A percentile compares a stretch with the other conserved stretches of the same genome.
These are phyloP conservation scores for Firmiana major DNA, from an alignment of 345 rosid genomes.

Conservation along the genomic window DNA sequence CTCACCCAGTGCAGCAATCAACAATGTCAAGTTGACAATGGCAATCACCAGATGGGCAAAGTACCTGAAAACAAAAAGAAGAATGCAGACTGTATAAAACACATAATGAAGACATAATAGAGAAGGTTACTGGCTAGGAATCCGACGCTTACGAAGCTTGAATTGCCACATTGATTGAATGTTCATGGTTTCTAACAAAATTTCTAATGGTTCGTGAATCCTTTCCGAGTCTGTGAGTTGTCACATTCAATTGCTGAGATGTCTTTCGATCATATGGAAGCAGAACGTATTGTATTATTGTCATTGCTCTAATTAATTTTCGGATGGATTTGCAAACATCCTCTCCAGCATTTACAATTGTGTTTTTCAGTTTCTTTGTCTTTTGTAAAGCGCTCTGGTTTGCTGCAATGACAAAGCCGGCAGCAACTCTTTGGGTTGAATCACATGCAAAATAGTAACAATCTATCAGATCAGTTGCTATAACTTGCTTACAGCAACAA, in stretches of 20 bases:
- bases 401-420: conserved; percentile 41
- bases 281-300: conserved; percentile 38
- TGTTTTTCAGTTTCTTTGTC: conserved; percentile 40
- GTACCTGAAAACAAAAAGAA: conserved; percentile 31
- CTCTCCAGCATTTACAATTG: conserved; percentile 38
- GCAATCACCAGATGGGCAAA: conserved; percentile 38
- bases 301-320: conserved; percentile 29
- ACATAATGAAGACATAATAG: background rate
- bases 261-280: conserved; percentile 44
- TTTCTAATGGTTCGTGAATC: conserved; percentile 35
- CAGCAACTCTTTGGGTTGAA: conserved; percentile 34
- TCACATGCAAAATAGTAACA: background rate
- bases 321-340: conserved; percentile 32
- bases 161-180: conserved; percentile 43
- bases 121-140: background rate
- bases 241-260: conserved; percentile 33
- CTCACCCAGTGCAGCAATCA: conserved; percentile 55
- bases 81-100: background rate
- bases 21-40: conserved; percentile 38
- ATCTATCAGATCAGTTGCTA: background rate
- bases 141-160: conserved; percentile 42
- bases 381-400: conserved; percentile 34
- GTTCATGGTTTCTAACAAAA: conserved; percentile 35
- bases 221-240: conserved; percentile 37
- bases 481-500: background rate